phyloP scores from a whole-genome alignment of 306 rosid genomes.

The Quercus parvula region DNA sequence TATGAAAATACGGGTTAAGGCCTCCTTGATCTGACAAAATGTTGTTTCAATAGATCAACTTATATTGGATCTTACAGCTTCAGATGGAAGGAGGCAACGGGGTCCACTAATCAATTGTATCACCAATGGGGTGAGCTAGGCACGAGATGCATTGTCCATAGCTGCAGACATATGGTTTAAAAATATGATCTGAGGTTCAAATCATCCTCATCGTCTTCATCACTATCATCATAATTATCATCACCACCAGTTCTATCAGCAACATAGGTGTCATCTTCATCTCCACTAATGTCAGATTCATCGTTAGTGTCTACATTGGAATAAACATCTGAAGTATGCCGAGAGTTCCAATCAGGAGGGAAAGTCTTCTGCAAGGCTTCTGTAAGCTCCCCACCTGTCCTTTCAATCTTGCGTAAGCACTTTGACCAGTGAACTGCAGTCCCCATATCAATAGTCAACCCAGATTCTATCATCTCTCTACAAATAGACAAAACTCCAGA shows the following conservation, averaged over 20 bases:
- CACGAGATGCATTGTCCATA: background rate
- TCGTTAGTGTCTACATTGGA: conserved; percentile 34
- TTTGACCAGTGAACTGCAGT: conserved; percentile 97
- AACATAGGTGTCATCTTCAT: conserved; percentile 26
- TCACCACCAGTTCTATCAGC: conserved; percentile 8
- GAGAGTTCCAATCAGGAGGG: conserved; percentile 89
- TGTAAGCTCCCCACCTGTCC: conserved; percentile 85
- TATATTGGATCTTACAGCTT: background rate
- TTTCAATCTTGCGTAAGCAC: conserved; percentile 76
- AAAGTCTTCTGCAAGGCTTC: conserved; percentile 88
- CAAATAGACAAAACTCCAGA: conserved; percentile 63
- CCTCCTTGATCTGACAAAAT: background rate
- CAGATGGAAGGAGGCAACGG: background rate
- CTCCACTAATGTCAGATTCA: conserved; percentile 11
- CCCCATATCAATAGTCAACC: conserved; percentile 86
- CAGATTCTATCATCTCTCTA: conserved; percentile 77
- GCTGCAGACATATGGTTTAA: background rate
- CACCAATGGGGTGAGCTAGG: background rate
- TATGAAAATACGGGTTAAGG: background rate
- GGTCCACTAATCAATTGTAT: background rate
- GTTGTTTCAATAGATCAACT: background rate
- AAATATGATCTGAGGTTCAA: conserved; percentile 17
- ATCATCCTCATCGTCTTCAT: conserved; percentile 13
- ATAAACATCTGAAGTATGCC: conserved; percentile 32
- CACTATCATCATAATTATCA: background rate